Conservation (phyloP, 805 yeast species). For the Priceomyces melissophilus region DNA sequence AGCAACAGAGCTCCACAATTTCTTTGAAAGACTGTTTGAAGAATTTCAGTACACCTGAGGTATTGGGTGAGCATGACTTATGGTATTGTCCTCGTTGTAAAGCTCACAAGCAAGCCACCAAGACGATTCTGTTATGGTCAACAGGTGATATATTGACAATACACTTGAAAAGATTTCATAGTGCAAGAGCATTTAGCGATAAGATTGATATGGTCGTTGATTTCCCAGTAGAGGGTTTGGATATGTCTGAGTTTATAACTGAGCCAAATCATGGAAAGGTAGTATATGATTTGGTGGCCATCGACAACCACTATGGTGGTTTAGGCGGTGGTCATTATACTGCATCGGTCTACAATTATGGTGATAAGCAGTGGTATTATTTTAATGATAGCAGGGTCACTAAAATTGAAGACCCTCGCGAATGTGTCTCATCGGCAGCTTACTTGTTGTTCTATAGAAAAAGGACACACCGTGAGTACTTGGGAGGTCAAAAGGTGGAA, state of each 20-base stretch:
- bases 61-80: slow-evolving; percentile 80
- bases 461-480: slow-evolving; percentile 26
- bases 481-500: slow-evolving; percentile 49
- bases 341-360: slow-evolving; percentile 76
- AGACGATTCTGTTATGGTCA: slow-evolving; percentile 89
- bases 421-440: slow-evolving; percentile 72
- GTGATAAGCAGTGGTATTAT: slow-evolving; percentile 81
- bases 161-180: slow-evolving; percentile 87
- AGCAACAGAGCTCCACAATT: slow-evolving; percentile 44
- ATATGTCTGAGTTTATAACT: slow-evolving; percentile 59
- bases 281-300: slow-evolving; percentile 83
- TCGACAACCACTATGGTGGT: slow-evolving; percentile 95
- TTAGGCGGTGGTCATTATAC: slow-evolving; percentile 98
- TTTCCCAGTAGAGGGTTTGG: slow-evolving; percentile 82
- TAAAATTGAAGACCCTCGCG: slow-evolving; percentile 51
- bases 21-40: slow-evolving; percentile 68
- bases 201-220: slow-evolving; percentile 82
- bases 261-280: slow-evolving; percentile 17
- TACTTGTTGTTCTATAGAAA: slow-evolving; percentile 81
- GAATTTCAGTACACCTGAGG: slow-evolving; percentile 75
- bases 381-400: slow-evolving; percentile 82
- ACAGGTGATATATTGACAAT: slow-evolving; percentile 87
- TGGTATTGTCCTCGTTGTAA: slow-evolving; percentile 94
- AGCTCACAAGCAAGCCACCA: slow-evolving; percentile 86
- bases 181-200: slow-evolving; percentile 79